Conservation (phyloP, 345 rosid genomes). For the Ceriops decandra region DNA sequence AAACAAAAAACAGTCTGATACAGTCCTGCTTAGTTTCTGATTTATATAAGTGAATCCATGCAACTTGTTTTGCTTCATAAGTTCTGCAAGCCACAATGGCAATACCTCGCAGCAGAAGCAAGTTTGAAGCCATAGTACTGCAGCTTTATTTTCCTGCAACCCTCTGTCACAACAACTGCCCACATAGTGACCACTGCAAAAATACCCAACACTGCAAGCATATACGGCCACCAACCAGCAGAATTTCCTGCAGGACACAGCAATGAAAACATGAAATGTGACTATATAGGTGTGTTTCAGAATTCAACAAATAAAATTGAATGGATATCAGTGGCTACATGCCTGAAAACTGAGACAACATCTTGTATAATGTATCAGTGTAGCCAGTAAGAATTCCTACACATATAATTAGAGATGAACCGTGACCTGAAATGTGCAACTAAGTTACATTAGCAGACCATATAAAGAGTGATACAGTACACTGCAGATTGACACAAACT, state of each 20-base stretch:
- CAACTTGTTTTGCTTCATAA: neutral
- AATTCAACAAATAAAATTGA: neutral
- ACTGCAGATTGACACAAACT: neutral
- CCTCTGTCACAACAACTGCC: slow-evolving; percentile 93
- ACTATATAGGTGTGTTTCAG: too few species aligned
- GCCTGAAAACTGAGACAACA: slow-evolving; percentile 87
- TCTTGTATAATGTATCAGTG: slow-evolving; percentile 83
- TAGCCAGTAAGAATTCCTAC: slow-evolving; percentile 94
- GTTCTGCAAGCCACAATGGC: slow-evolving; percentile 7
- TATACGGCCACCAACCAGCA: slow-evolving; percentile 69
- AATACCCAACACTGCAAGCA: slow-evolving; percentile 59
- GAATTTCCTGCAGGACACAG: slow-evolving; percentile 53
- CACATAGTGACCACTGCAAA: slow-evolving; percentile 85
- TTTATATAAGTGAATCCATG: neutral
- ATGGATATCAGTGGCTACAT: slow-evolving; percentile 14
- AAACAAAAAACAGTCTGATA: neutral
- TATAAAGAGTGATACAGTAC: neutral
- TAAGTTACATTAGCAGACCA: neutral
- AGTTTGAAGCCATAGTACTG: slow-evolving; percentile 94
- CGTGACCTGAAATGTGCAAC: slow-evolving; percentile 65
- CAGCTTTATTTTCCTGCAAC: slow-evolving; percentile 93
- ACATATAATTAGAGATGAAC: slow-evolving; percentile 84
- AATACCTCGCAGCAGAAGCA: slow-evolving; percentile 82
- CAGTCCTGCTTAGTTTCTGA: too few species aligned
- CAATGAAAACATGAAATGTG: neutral